Base-by-base conservation (phyloP, 495 filamentous ascomycete genomes). In the Jackrogersella minutella region DNA sequence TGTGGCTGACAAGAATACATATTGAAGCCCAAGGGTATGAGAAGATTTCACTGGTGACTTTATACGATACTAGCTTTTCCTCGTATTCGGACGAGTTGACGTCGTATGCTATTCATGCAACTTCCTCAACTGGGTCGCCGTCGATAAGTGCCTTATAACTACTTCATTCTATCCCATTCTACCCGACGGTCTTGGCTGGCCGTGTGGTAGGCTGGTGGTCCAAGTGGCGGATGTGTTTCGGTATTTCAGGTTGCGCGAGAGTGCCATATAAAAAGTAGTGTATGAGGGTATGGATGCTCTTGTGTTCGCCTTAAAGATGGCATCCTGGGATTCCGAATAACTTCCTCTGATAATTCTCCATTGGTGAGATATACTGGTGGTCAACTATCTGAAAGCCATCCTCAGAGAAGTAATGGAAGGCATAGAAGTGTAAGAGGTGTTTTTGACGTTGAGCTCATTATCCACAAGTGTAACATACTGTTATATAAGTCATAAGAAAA, bases 101-200 rank as follows among this genome's bases (percentile, higher is more conserved):
- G 7, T 47, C 44, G 22, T 47, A 47, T 1, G 44, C 44, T 22
- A 28, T 28, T 47, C 44, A 21, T 2, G 24, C 22, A 22, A 47
- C 44, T 47, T 47, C 44, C n/a, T 47, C 44, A 4, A 9, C 44
- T 10, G 44, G 1, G 22, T 47, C 22, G 13, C 44, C 44, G n/a
- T 47, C 44, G 8, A 47, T 30, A 7, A 47, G 44, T 1, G 44
- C 22, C 14, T 47, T 47, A 11, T 47, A 47, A 30, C 30, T 22
- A 1, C 44, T 22, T 22, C 44, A 47, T 30, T 30, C 30, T 1
- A 22, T n/a, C 13, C 28, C 22, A 1, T 9, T 28, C 22, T 30
- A 47, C 2, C 44, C 44, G 13, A 14, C 17, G 44, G 30, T 47
- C 44, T 47, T 47, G 44, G 44, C 44, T n/a, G 44, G 44, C 14